phyloP scores from a whole-genome alignment of 2,329 filamentous ascomycete species.

The Ilyonectria robusta region DNA sequence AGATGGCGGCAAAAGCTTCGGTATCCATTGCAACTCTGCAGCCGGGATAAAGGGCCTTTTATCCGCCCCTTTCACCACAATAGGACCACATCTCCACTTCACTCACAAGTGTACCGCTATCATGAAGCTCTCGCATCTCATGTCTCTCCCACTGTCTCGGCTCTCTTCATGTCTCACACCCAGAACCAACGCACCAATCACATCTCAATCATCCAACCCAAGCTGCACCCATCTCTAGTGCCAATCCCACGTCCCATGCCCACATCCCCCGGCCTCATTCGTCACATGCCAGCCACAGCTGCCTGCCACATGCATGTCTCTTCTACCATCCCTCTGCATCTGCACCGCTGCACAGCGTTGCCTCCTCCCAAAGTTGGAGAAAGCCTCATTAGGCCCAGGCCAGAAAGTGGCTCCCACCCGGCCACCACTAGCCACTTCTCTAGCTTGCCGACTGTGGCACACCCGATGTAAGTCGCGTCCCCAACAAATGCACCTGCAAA shows the following conservation, averaged over 20 bases:
- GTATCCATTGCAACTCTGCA: not conserved
- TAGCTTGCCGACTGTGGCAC: slow-evolving; percentile 11
- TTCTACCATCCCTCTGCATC: slow-evolving; percentile 12
- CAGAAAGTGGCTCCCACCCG: not conserved
- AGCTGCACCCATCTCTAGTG: not conserved
- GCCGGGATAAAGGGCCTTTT: not conserved
- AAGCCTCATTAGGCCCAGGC: not conserved
- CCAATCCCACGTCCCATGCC: slow-evolving; percentile 11
- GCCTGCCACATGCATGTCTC: slow-evolving; percentile 14
- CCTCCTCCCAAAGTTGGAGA: slow-evolving; percentile 18
- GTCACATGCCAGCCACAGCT: slow-evolving; percentile 10
- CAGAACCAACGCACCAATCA: not conserved
- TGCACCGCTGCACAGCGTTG: slow-evolving; percentile 5
- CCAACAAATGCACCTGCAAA: slow-evolving; percentile 26
- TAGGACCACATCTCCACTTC: not conserved
- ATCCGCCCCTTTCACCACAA: not conserved
- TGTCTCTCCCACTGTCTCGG: too few relatives aligned
- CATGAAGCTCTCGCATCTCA: not conserved
- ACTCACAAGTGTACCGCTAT: not conserved
- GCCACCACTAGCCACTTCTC: slow-evolving; percentile 7
- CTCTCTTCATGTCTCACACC: not conserved
- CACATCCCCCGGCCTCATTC: slow-evolving; percentile 19
- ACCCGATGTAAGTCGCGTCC: slow-evolving; percentile 20
- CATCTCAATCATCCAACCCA: not conserved
- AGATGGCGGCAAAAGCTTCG: not conserved